Base-by-base conservation (phyloP, 2,329 filamentous ascomycete species). In the Nannizzia gypsea region DNA sequence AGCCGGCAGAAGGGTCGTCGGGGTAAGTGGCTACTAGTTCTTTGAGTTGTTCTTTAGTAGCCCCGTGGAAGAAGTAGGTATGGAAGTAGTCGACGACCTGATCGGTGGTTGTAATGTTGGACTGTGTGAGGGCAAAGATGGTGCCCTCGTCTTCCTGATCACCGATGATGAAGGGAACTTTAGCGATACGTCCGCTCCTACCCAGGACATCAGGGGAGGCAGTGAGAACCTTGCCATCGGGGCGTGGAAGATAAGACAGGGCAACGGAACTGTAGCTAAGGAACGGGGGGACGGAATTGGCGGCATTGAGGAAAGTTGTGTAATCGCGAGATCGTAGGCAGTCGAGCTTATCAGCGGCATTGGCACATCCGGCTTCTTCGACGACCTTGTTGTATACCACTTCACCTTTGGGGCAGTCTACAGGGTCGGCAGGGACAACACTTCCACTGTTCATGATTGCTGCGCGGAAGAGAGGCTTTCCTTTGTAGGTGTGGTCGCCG, bases 391-490 rank as follows among this genome's bases (percentile, higher is more conserved):
- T 67, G 60, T 74, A 73, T 56, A 88, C 73, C 1, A 70, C 76
- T 67, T 91, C 87, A 0, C 79, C 82, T 70, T 89, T 88, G 9
- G 76, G 72, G 31, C 81, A 80, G 66, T 89, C 86, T 0, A 90
- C 81, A 0, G 80, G 77, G 26, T 83, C 81, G 0, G 84, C 78
- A 0, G 85, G 85, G 0, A 82, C 72, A 1, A 86, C 70, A 60
- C 78, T 83, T 1, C 87, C 87, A 1, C 84, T 88, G 73, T 87
- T 82, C 88, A 93, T 91, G 66, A 92, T 91, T 26, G 78, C 88
- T 0, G 77, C 88, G 26, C 86, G 82, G 80, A 93, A 92, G 0
- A 93, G 78, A 0, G 84, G 77, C 66, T 86, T 83, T 58, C 84
- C 86, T 1, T 90, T 89, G 75, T 91, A 90, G 0, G 77, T 84